A percentile compares a stretch with the other conserved stretches of the same genome.
These are phyloP conservation scores for Aspergillus sp. DNA, from an alignment of 2,329 filamentous ascomycete species.

Conservation along the genomic window DNA sequence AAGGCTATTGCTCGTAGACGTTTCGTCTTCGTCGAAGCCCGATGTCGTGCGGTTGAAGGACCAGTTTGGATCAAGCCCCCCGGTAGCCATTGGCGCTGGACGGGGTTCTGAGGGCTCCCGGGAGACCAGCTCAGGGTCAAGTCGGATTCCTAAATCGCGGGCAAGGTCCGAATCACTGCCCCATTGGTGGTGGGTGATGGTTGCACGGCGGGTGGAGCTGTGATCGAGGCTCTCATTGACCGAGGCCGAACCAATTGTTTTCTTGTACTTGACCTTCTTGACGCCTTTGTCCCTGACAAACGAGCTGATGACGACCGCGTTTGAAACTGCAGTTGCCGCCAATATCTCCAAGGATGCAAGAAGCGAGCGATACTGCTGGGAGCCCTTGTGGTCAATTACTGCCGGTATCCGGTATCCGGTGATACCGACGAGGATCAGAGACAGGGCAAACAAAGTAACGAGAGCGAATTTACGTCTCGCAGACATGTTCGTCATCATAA, in stretches of 20 bases:
- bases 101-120: constrained; percentile 37
- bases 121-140: constrained; percentile 56
- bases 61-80: constrained; percentile 39
- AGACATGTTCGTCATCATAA: constrained; percentile 76
- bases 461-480: constrained; percentile 79
- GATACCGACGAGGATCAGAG: constrained; percentile 76
- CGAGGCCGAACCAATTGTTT: constrained; percentile 46
- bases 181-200: constrained; percentile 72
- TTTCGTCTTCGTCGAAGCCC: constrained; percentile 33
- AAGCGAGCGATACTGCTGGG: constrained; percentile 85
- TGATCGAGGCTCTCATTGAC: constrained; percentile 53
- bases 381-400: constrained; percentile 71
- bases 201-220: constrained; percentile 49
- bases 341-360: constrained; percentile 89
- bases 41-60: constrained; percentile 32
- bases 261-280: constrained; percentile 84
- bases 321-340: constrained; percentile 84
- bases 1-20: constrained; percentile 36
- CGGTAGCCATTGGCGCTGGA: constrained; percentile 44
- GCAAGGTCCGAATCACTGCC: constrained; percentile 93
- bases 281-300: constrained; percentile 88
- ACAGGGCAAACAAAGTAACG: constrained; percentile 79
- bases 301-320: constrained; percentile 86
- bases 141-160: constrained; percentile 73
- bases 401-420: constrained; percentile 81